Evolutionary conservation across 2,329 filamentous ascomycete genomes (phyloP).

Genomic region (Escovopsis sp.): DNA sequence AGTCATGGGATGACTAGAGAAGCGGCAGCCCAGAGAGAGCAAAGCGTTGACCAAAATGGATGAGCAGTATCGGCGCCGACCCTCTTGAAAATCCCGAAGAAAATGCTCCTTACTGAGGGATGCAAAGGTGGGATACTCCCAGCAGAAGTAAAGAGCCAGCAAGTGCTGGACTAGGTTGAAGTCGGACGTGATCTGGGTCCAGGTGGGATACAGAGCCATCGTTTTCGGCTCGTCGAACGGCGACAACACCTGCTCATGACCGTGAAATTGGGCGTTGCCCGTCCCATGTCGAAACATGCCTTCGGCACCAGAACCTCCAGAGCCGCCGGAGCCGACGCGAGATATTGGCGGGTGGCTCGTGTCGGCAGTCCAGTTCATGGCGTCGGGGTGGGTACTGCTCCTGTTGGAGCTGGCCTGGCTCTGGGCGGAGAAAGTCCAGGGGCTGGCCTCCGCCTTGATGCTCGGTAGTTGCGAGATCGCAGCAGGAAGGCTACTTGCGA

Average conservation of each 20-base stretch:
- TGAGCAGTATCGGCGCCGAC: conserved; percentile 51
- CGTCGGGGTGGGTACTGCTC: conserved; percentile 32
- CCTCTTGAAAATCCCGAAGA: conserved; percentile 47
- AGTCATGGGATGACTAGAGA: conserved; percentile 50
- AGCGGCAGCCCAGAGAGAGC: conserved; percentile 51
- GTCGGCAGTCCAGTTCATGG: conserved; percentile 31
- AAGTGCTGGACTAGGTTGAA: conserved; percentile 45
- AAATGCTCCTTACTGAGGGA: conserved; percentile 60
- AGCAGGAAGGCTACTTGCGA: conserved; percentile 15
- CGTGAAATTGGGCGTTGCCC: conserved; percentile 21
- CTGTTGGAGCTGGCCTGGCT: conserved; percentile 31
- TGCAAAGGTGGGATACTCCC: conserved; percentile 62
- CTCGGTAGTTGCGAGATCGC: conserved; percentile 15
- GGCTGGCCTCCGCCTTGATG: conserved; percentile 25
- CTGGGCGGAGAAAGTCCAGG: conserved; percentile 33
- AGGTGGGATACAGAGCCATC: conserved; percentile 29
- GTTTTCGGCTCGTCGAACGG: conserved; percentile 29
- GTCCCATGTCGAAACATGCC: conserved; percentile 21
- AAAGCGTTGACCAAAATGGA: conserved; percentile 51
- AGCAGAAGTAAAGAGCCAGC: conserved; percentile 56
- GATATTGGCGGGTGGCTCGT: conserved; percentile 25
- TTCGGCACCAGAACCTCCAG: conserved; percentile 18
- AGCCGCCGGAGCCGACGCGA: conserved; percentile 31
- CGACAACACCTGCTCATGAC: conserved; percentile 33
- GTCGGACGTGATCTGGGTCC: conserved; percentile 49